Evolutionary conservation across 176 grass and related monocot genomes (phyloP).

Genomic region (Alloteropsis semialata): DNA sequence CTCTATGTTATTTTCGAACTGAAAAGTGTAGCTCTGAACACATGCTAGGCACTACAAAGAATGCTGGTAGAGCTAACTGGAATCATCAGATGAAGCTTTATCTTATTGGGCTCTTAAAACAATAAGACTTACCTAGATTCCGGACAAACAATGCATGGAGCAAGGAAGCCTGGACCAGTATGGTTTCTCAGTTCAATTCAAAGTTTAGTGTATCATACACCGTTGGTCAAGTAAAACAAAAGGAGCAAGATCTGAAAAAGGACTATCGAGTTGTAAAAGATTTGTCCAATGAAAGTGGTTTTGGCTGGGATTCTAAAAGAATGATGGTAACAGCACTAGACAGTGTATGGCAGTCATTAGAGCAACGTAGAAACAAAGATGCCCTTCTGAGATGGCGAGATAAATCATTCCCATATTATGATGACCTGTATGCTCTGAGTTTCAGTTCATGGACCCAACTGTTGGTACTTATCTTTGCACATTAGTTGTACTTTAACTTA

Average conservation of each 20-base stretch:
- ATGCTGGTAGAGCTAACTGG: neutral
- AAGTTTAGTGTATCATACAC: neutral
- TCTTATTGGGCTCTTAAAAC: neutral
- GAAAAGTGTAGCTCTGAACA: neutral
- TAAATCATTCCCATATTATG: neutral
- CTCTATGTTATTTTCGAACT: neutral
- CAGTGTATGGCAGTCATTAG: neutral
- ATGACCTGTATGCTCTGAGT: neutral
- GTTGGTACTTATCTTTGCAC: too few species aligned
- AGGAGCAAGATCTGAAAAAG: conserved; percentile 15
- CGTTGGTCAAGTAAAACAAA: neutral
- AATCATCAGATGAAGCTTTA: neutral
- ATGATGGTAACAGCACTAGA: neutral
- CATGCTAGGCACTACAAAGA: neutral
- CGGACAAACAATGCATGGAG: conserved; percentile 2
- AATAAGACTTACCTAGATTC: neutral
- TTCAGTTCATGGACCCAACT: neutral
- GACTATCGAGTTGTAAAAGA: neutral
- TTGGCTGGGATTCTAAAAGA: neutral
- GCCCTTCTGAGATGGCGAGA: neutral
- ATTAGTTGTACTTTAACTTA: neutral
- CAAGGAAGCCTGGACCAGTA: neutral
- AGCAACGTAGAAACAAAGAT: neutral
- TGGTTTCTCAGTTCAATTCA: neutral
- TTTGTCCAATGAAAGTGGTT: neutral